phyloP scores from a whole-genome alignment of 2,329 filamentous ascomycete genomes.

The Calonectria crousiana region DNA sequence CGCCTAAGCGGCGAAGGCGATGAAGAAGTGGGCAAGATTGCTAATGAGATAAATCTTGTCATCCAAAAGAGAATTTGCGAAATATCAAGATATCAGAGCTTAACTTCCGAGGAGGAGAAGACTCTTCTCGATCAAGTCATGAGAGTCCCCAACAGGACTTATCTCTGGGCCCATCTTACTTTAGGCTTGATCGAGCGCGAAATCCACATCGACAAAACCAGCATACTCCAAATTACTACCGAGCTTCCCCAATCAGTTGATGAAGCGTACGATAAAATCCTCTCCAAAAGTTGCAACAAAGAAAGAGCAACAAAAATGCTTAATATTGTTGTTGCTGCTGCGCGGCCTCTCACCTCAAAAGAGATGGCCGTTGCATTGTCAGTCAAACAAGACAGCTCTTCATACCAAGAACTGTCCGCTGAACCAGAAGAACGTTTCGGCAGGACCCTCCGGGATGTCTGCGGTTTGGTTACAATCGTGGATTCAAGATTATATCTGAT shows the following conservation, averaged over 20 bases:
- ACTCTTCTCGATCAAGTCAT: slow-evolving; percentile 25
- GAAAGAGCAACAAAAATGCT: slow-evolving; percentile 32
- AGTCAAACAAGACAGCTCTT: slow-evolving; percentile 12
- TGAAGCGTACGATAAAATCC: slow-evolving; percentile 43
- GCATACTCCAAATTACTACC: slow-evolving; percentile 21
- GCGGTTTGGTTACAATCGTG: slow-evolving; percentile 43
- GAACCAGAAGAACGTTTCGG: slow-evolving; percentile 19
- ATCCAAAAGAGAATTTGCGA: slow-evolving; percentile 23
- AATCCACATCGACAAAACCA: slow-evolving; percentile 16
- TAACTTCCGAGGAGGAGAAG: slow-evolving; percentile 22
- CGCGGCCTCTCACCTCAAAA: slow-evolving; percentile 35
- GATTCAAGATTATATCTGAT: slow-evolving; percentile 37
- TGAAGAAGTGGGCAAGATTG: slow-evolving; percentile 32
- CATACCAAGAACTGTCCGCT: neutral
- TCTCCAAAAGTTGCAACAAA: slow-evolving; percentile 28
- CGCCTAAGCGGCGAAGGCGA: slow-evolving; percentile 36
- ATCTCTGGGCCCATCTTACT: slow-evolving; percentile 44
- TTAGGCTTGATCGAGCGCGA: slow-evolving; percentile 30
- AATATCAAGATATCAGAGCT: neutral
- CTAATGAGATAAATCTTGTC: slow-evolving; percentile 36
- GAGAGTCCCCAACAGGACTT: slow-evolving; percentile 36
- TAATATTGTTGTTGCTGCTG: slow-evolving; percentile 41
- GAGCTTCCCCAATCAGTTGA: slow-evolving; percentile 37
- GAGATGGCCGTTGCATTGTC: slow-evolving; percentile 40
- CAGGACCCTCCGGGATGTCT: slow-evolving; percentile 37